Base-by-base conservation (phyloP, 345 rosid species). In the Lepidium africanum region DNA sequence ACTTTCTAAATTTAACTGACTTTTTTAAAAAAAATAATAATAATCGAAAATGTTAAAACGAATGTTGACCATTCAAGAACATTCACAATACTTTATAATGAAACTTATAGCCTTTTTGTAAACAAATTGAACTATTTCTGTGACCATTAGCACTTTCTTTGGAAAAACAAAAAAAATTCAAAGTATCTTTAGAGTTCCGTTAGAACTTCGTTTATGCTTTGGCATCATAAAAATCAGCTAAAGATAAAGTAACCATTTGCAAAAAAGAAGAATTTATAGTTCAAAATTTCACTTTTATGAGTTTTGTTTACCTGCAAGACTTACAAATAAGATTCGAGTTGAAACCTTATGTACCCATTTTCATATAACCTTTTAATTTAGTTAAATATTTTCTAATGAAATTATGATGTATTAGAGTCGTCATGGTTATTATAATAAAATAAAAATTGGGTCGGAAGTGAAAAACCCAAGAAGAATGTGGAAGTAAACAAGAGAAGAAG, bases 391-490 rank as follows among this genome's bases (percentile, higher is more conserved):
- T 32, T 57, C 16, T 16, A 25, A 61, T 59, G 49, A 43, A 48
- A 48, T n/a, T 66, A 50, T 36, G 50, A 66, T 42, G 36, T 36
- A 60, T 48, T 60, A 54, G 5, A 17, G 17, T 50, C 73, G 67
- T 67, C 51, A 67, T 65, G 77, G 77, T 49, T 49, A 73, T 36
- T 59, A 50, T 42, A 5, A 58, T 50, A 50, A 58, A 35, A 27
- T 43, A 51, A 58, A 53, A 66, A 1, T 43, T 21, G 58, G 55
- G 49, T 52, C 38, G 23, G 67, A 61, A 39, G 45, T 60, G 59
- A 72, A 47, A 56, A 57, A 2, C 45, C 59, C 78, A 17, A 74
- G 69, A 74, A 67, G 51, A 74, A 53, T 74, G 45, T 67, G 51
- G 39, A 36, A 50, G 11, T 37, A 37, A 56, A 63, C 54, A 38